Base-by-base conservation (phyloP, 2,329 filamentous ascomycete genomes). In the Endoconidiophora laricicola region DNA sequence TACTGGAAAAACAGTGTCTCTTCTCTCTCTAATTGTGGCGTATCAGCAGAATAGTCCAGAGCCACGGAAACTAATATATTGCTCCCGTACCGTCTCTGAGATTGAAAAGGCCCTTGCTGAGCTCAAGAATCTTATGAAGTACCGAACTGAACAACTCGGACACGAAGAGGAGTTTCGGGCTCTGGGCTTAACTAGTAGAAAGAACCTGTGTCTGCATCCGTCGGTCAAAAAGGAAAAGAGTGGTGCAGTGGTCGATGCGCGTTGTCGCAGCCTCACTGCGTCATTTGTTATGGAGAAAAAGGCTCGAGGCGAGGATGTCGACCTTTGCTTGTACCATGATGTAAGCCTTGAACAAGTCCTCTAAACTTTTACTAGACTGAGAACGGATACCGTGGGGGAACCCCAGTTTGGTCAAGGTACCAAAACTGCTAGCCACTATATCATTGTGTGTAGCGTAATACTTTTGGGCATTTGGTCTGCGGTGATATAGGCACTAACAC, bases 1-100 rank as follows among this genome's bases (percentile, higher is more conserved):
- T 41, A 98, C 91, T 22, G 91, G 91, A 54, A 98, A 98, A 71
- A 98, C 91, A 0, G 85, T 98, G 23, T 95, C 91, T 7, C 72
- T 98, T 3, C 71, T 98, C 42, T 95, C 91, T 0, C 76, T 98
- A 58, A 98, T 98, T 60, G 80, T 98, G 52, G 90, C 91, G 40
- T 98, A 98, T 60, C 93, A 98, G 65, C 85, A 91, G 62, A 81
- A 88, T 62, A 88, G 90, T 60, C 86, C 88, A 2, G 86, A 94
- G 61, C 86, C 91, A 59, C 76, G 93, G 50, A 98, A 98, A 66
- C 78, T 98, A 47, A 95, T 98, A 50, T 98, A 98, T 66, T 98
- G 91, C 70, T 98, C 91, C 55, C 87, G 91, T 79, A 98, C 91
- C 51, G 98, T 98, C 88, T 98, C 91, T 37, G 91, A 98, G 68